Evolutionary conservation across 2,329 filamentous ascomycete genomes (phyloP).

Genomic region (Rutstroemia sydowiana): DNA sequence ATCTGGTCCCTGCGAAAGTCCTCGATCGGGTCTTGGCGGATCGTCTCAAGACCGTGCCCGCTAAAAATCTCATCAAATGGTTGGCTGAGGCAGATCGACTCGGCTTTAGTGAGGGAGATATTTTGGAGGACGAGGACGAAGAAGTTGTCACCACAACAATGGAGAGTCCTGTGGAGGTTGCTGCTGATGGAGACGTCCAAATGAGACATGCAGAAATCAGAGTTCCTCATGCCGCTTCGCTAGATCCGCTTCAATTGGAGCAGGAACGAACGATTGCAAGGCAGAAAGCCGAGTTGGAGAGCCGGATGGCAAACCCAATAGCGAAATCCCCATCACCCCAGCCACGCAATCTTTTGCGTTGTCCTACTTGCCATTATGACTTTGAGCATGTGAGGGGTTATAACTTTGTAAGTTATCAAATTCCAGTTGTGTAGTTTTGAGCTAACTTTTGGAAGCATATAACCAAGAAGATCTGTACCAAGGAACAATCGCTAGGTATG

Average conservation of each 20-base stretch:
- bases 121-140: slow-evolving; percentile 23
- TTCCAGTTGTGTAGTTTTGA: background rate
- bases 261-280: slow-evolving; percentile 9
- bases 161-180: no score
- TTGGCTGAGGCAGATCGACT: slow-evolving; percentile 22
- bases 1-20: slow-evolving; percentile 13
- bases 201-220: slow-evolving; percentile 7
- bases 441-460: slow-evolving; percentile 9
- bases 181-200: slow-evolving; percentile 1
- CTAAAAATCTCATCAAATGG: slow-evolving; percentile 21
- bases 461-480: slow-evolving; percentile 13
- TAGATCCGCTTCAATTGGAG: slow-evolving; percentile 9
- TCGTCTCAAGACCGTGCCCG: slow-evolving; percentile 19
- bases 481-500: background rate
- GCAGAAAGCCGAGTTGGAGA: slow-evolving; percentile 1
- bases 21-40: slow-evolving; percentile 17
- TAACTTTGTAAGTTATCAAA: slow-evolving; percentile 4
- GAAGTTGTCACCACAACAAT: slow-evolving; percentile 14
- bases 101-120: slow-evolving; percentile 25
- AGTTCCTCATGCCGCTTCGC: background rate
- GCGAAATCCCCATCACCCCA: background rate
- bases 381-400: slow-evolving; percentile 5
- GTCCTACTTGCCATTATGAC: background rate
- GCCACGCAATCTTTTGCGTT: background rate
- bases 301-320: background rate